These are phyloP conservation scores for Ephemerocybe angulata DNA, from an alignment of 768 basidiomycete species.

Conservation along the genomic window DNA sequence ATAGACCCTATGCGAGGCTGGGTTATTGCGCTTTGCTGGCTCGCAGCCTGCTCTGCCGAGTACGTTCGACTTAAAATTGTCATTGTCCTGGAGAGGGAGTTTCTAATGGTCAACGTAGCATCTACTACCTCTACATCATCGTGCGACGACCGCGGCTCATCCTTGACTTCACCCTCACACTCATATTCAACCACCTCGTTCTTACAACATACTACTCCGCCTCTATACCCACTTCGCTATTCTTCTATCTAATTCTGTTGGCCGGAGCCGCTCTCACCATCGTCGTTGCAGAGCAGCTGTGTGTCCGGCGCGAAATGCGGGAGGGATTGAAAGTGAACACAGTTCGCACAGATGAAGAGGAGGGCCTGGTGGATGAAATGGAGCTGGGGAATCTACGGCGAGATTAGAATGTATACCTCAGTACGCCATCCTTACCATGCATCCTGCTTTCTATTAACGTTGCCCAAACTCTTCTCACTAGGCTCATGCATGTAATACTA, in stretches of 20 bases:
- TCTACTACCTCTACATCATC: constrained; percentile 83
- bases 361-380: constrained; percentile 54
- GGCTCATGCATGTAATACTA: not conserved
- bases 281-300: constrained; percentile 84
- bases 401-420: constrained; percentile 25
- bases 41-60: constrained; percentile 80
- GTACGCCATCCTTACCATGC: too few species aligned
- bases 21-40: constrained; percentile 87
- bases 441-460: too few species aligned
- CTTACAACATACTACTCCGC: constrained; percentile 91
- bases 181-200: constrained; percentile 88
- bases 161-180: constrained; percentile 90
- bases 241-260: constrained; percentile 87
- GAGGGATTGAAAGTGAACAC: constrained; percentile 67
- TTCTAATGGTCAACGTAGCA: constrained; percentile 23
- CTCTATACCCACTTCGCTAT: constrained; percentile 79
- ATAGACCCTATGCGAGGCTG: constrained; percentile 82
- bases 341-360: constrained; percentile 51
- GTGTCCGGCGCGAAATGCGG: constrained; percentile 84
- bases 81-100: not conserved
- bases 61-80: constrained; percentile 41
- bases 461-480: not conserved
- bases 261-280: constrained; percentile 70
- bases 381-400: constrained; percentile 46
- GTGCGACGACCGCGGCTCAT: constrained; percentile 90